Base-by-base conservation (phyloP, 805 yeast genomes). In the Yarrowia sp. region DNA sequence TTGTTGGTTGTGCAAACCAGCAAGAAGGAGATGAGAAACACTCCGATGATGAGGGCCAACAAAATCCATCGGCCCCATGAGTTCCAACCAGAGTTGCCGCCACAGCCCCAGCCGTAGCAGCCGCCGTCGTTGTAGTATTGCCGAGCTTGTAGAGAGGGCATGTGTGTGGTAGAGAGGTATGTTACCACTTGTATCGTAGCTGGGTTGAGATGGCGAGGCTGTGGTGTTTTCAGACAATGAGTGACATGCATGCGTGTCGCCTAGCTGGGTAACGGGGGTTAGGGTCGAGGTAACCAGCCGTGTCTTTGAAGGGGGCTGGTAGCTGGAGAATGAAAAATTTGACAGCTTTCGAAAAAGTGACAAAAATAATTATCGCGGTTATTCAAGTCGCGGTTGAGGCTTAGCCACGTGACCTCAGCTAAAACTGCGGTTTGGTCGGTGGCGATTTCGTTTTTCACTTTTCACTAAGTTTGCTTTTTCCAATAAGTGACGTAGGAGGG, bases 161-260 rank as follows among this genome's bases (percentile, higher is more conserved):
- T 58, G 14, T 15, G 22, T 33, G 55, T 13, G 79, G 71, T 88
- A 91, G 41, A 75, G 6, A 17, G 22, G 1, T 15, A 28, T n/a
- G 15, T 73, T 5, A 22, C 28, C 28, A 22, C 28, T 22, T 22
- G 28, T 92, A 92, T 64, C 71, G 81, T 43, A 39, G 35, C 55
- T 17, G 22, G 22, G 55, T 32, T 32, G 51, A 31, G 51, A 45
- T 45, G 51, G 51, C 51, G 50, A 39, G 51, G 36, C 62, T 38
- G 51, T 39, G 48, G 48, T 38, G 48, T 57, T 41, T 36, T 38
- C 62, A 42, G 38, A 36, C 50, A 39, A 39, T 57, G 51, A 42
- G 36, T 28, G 33, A 55, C 31, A 41, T 39, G 48, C 45, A 39
- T 38, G 51, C 50, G 15, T 32, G 10, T 1, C 2, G 9, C 38